These are phyloP conservation scores for Forsythia viridissima DNA, from an alignment of 257 asterid genomes.

Conservation along the genomic window DNA sequence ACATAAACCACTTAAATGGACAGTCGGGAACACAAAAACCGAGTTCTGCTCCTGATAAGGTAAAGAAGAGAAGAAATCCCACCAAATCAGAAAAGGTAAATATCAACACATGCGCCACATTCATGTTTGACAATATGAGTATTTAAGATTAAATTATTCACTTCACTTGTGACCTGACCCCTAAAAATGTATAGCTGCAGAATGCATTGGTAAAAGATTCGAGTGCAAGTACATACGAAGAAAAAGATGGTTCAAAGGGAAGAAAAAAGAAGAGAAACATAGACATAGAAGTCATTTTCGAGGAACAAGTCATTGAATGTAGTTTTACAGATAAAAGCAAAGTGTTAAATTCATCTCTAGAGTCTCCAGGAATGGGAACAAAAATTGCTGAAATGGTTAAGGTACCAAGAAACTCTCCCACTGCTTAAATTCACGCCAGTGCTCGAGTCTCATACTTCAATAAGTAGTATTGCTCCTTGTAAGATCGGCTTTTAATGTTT, in stretches of 20 bases:
- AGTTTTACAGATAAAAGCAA: slow-evolving; percentile 23
- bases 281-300: slow-evolving; percentile 11
- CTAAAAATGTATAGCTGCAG: slow-evolving; percentile 27
- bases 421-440: slow-evolving; percentile 3
- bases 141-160: background rate
- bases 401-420: slow-evolving; percentile 30
- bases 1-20: slow-evolving; percentile 10
- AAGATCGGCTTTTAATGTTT: background rate
- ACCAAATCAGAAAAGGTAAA: slow-evolving; percentile 30
- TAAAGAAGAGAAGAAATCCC: slow-evolving; percentile 10
- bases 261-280: slow-evolving; percentile 18
- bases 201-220: slow-evolving; percentile 28
- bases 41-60: slow-evolving; percentile 16
- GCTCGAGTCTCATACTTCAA: background rate
- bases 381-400: slow-evolving; percentile 22
- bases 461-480: background rate
- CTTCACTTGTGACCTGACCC: slow-evolving; percentile 14
- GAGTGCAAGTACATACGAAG: slow-evolving; percentile 18
- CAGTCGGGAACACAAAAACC: slow-evolving; percentile 16
- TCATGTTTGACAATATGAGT: background rate
- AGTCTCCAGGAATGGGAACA: slow-evolving; percentile 16
- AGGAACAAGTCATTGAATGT: slow-evolving; percentile 16
- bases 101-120: background rate
- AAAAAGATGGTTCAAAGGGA: slow-evolving; percentile 25
- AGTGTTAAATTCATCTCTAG: slow-evolving; percentile 23